Evolutionary conservation across 257 asterid species (phyloP), one percentile per base, ranked within the genome.

Genomic region (Osmanthus fragrans): DNA sequence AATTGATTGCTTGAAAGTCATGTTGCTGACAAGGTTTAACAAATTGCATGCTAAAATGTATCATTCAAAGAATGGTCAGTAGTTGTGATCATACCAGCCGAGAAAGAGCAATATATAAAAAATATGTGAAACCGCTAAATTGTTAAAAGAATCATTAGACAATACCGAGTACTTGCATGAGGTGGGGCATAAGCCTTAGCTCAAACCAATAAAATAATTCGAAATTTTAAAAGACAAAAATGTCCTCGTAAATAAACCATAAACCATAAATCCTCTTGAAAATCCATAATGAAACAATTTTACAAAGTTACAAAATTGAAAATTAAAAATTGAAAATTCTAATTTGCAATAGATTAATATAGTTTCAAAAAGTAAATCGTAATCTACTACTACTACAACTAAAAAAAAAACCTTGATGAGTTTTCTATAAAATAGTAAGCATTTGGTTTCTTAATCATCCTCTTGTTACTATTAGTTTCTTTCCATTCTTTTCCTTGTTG

Each of bases 1-100:
- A 75, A 5, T 42, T 23, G 60, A 69, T n/a, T 34, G 75, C 75
- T 68, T 21, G 70, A 69, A 68, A 54, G 7, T 19, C 60, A 33
- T 69, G 25, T 49, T 21, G 70, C 3, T 33, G 25, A 2, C 25
- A 65, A 32, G 5, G 33, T 69, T 45, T 42, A 39, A 5, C 32
- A 47, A 32, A 10, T 49, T 37, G 54, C 23, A 6, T 69, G 7
- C n/a, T 51, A 6, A 9, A 9, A n/a, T 34, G 70, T 8, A 21
- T 69, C 58, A 49, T 68, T 69, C 56, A 30, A 4, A 45, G 39
- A 23, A n/a, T 36, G 49, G 13, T 45, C 54, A 6, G 23, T 36
- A 12, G 7, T 5, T 47, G n/a, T 33, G 36, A 54, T 54, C 64
- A 6, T 18, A 45, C 63, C 25, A 5, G 63, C 18, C 21, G 9